Evolutionary conservation across 345 rosid genomes (phyloP), one percentile per base, ranked within the genome.

Genomic region (Aquilaria sinensis): DNA sequence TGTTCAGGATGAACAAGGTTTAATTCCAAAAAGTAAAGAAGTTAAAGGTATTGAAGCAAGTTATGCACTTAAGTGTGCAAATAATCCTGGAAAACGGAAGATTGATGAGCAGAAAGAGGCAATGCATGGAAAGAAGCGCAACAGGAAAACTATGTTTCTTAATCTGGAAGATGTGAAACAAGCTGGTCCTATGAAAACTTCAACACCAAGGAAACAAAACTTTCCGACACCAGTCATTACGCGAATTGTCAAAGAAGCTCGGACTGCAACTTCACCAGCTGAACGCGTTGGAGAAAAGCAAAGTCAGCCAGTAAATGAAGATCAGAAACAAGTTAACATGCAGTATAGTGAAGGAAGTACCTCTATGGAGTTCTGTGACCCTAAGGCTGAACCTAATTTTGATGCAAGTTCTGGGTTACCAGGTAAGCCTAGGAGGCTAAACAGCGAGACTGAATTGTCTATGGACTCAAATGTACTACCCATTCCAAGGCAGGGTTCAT

Each of bases 81-180:
- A 85, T 81, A 82, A 75, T 70, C 72, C 61, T 13, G 91, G 78
- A 29, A 95, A 89, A 85, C 82, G 96, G 81, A 94, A 82, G 82
- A 78, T 88, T 57, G 97, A 94, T 67, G 86, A 86, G 14, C 99
- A 86, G 34, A 94, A 90, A 75, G 99, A 90, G 78, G 88, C 88
- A 56, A 94, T 94, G 99, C 76, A 90, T 64, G 99, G 99, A 48
- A 94, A 94, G 88, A 94, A 85, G 73, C 97, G 99, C 47, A 83
- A 72, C 75, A 77, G 99, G 60, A 96, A 95, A 84, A 95, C 96
- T 45, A 64, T 88, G 89, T 82, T 95, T 77, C 86, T 95, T 52
- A 84, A 89, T 65, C 61, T 89, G 67, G 99, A 95, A 77, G 99
- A 89, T 73, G 96, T 85, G 75, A 95, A 87, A 81, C 97, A 91